Percentiles rank a stretch among this genome's conserved stretches.
Evolutionary conservation across 2,329 filamentous ascomycete genomes (phyloP).

Genomic region (Coccinonectria pachysandricola): DNA sequence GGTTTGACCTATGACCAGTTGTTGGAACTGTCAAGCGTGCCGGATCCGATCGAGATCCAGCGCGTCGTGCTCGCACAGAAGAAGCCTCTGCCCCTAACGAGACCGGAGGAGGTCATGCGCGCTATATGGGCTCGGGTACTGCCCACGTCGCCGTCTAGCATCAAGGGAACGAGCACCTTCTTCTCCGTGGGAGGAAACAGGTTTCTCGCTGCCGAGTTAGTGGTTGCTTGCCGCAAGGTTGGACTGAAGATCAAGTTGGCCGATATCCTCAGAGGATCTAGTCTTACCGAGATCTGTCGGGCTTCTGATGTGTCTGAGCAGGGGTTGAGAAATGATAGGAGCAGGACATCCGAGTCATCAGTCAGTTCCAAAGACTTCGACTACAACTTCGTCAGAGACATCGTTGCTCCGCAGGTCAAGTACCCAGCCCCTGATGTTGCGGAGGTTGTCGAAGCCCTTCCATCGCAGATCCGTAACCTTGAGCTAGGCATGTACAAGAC

Average conservation of each 20-base stretch:
- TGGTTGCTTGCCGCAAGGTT: conserved; percentile 33
- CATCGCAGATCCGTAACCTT: conserved; percentile 36
- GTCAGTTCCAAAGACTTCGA: conserved; percentile 9
- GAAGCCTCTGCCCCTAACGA: conserved; percentile 38
- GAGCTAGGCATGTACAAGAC: conserved; percentile 36
- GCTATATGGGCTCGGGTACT: conserved; percentile 37
- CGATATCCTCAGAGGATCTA: conserved; percentile 30
- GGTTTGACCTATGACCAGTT: conserved; percentile 34
- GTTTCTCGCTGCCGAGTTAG: conserved; percentile 33
- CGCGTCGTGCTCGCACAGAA: conserved; percentile 24
- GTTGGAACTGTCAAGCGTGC: conserved; percentile 28
- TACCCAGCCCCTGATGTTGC: conserved; percentile 32
- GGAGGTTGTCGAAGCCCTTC: conserved; percentile 38
- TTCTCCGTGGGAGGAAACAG: conserved; percentile 36
- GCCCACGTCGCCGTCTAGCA: conserved; percentile 26
- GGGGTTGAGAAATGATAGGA: conserved; percentile 2
- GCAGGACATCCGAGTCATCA: conserved; percentile 1
- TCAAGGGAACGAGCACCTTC: conserved; percentile 35
- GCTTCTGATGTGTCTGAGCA: conserved; percentile 13
- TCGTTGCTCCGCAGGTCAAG: conserved; percentile 33
- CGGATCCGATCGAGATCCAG: conserved; percentile 27
- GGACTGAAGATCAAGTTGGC: conserved; percentile 31
- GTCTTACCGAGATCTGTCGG: conserved; percentile 37
- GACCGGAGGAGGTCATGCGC: conserved; percentile 37
- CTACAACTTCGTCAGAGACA: conserved; percentile 28